Conservation (phyloP, 345 rosid species). For the Microthlaspi erraticum region DNA sequence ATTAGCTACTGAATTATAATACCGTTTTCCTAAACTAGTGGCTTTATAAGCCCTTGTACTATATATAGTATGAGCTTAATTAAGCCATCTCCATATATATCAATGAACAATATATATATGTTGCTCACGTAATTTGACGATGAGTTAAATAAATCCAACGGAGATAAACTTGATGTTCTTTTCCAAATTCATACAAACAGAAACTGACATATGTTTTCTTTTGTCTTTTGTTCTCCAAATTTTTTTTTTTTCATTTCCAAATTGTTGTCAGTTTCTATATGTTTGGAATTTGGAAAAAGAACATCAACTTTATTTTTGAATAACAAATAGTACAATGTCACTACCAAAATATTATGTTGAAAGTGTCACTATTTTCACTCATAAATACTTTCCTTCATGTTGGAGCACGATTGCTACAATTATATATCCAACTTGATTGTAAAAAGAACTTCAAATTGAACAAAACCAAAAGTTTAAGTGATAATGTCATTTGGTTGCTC, state of each 20-base stretch:
- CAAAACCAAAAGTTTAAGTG: too few relatives aligned
- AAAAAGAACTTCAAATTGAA: too few relatives aligned
- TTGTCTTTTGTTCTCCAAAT: too few relatives aligned
- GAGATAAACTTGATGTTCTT: background rate
- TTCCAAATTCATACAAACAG: too few relatives aligned
- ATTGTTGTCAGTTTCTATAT: background rate
- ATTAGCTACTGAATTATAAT: slow-evolving; percentile 4
- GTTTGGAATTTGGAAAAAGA: background rate
- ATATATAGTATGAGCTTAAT: background rate
- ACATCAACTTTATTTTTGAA: background rate
- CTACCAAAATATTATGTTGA: too few relatives aligned
- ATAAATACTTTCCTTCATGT: too few relatives aligned
- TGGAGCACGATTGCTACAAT: too few relatives aligned
- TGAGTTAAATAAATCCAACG: background rate
- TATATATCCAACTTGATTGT: too few relatives aligned
- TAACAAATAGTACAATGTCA: background rate
- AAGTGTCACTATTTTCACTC: too few relatives aligned
- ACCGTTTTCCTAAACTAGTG: background rate
- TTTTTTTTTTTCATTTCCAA: too few relatives aligned
- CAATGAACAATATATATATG: background rate
- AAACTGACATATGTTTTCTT: too few relatives aligned
- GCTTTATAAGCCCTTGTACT: slow-evolving; percentile 1
- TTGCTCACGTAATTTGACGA: background rate
- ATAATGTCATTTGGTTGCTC: too few relatives aligned
- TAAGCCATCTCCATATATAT: background rate